A percentile compares a stretch with the other conserved stretches of the same genome.
These are phyloP conservation scores for Pseudogymnoascus sp. DNA, from an alignment of 2,329 filamentous ascomycete genomes.

Conservation along the genomic window DNA sequence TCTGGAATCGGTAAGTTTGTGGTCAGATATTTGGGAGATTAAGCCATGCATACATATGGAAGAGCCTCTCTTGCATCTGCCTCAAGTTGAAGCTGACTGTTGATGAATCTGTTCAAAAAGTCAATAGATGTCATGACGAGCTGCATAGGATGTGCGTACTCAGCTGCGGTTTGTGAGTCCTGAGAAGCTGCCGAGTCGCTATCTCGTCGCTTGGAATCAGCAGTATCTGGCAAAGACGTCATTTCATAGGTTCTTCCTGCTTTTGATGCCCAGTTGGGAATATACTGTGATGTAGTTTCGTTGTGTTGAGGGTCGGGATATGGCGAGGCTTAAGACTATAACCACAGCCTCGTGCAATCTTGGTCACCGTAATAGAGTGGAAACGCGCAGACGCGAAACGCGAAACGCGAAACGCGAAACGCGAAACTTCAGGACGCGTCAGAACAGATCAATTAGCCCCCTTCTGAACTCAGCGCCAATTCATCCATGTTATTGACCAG, in stretches of 20 bases:
- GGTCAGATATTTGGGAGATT: slow-evolving; percentile 10
- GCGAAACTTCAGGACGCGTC: slow-evolving; percentile 4
- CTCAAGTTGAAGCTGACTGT: slow-evolving; percentile 81
- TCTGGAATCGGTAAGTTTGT: slow-evolving; percentile 41
- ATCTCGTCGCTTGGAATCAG: neutral
- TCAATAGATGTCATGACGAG: slow-evolving; percentile 13
- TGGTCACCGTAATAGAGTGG: slow-evolving; percentile 12
- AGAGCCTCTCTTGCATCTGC: slow-evolving; percentile 90
- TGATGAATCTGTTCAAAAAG: slow-evolving; percentile 58
- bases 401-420: slow-evolving; percentile 3
- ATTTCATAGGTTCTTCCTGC: neutral
- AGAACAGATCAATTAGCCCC: slow-evolving; percentile 8
- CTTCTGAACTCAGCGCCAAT: slow-evolving; percentile 6
- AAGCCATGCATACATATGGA: slow-evolving; percentile 60
- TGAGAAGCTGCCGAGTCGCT: slow-evolving; percentile 32
- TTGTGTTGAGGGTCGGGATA: neutral
- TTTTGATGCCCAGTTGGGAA: neutral
- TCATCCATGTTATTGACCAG: slow-evolving; percentile 8
- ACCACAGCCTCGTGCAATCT: slow-evolving; percentile 7
- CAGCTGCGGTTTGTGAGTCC: slow-evolving; percentile 43
- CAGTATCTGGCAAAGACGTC: neutral
- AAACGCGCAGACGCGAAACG: slow-evolving; percentile 1
- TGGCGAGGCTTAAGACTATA: neutral
- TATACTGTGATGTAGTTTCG: neutral
- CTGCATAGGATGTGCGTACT: slow-evolving; percentile 25